phyloP scores from a whole-genome alignment of 805 yeast genomes.

The Ogataea ramenticola region DNA sequence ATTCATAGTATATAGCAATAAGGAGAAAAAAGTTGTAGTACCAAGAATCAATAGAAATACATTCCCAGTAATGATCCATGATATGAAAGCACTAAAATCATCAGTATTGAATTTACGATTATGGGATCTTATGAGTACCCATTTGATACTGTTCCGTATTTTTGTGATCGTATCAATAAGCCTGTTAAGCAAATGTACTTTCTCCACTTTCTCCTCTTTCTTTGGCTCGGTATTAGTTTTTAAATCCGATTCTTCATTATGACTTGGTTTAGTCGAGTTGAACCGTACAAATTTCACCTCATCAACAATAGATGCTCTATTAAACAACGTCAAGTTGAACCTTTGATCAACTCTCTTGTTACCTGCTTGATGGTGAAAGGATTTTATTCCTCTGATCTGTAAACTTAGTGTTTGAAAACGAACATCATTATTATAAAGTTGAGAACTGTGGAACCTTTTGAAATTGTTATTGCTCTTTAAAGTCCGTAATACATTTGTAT shows the following conservation, averaged over 20 bases:
- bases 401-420: too few relatives aligned
- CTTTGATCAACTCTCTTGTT: too few relatives aligned
- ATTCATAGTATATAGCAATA: conserved; percentile 68
- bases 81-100: conserved; percentile 81
- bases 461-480: too few relatives aligned
- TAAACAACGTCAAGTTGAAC: too few relatives aligned
- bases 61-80: conserved; percentile 90
- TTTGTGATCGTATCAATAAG: not conserved
- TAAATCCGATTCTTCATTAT: not conserved
- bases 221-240: not conserved
- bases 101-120: conserved; percentile 85
- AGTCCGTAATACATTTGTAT: too few relatives aligned
- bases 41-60: conserved; percentile 72
- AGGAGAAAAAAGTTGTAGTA: conserved; percentile 87
- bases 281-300: too few relatives aligned
- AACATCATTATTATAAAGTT: too few relatives aligned
- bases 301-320: too few relatives aligned
- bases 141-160: conserved; percentile 36
- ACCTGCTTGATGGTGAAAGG: too few relatives aligned
- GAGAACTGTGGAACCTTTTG: too few relatives aligned
- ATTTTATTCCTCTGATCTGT: too few relatives aligned
- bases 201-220: not conserved
- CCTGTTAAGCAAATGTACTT: not conserved
- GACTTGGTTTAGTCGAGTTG: too few relatives aligned
- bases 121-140: conserved; percentile 69